A percentile compares a stretch with the other conserved stretches of the same genome.
These are phyloP conservation scores for Eudorina sp. DNA, from an alignment of 139 green algal genomes.

Conservation along the genomic window DNA sequence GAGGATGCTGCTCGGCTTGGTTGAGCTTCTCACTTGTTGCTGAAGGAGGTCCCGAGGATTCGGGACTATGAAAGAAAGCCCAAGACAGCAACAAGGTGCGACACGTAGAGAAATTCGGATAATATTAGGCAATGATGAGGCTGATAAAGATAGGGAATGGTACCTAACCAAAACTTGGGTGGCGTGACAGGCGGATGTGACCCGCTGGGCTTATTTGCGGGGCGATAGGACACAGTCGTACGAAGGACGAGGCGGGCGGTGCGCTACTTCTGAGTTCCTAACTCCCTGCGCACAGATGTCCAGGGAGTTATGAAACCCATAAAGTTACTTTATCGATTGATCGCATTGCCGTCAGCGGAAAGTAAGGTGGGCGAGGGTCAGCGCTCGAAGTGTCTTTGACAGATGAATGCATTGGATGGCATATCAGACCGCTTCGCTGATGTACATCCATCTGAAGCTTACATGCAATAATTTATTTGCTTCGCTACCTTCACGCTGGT, in stretches of 20 bases:
- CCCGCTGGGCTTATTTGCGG: conserved; percentile 31
- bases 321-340: not conserved
- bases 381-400: too few relatives aligned
- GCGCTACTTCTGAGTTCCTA: conserved; percentile 32
- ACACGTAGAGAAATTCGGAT: not conserved
- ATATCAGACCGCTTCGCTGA: not conserved
- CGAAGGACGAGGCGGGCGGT: not conserved
- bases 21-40: conserved; percentile 4
- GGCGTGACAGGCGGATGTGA: conserved; percentile 36
- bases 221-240: conserved; percentile 21
- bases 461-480: not conserved
- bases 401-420: not conserved
- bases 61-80: not conserved
- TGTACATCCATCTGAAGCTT: not conserved
- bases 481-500: not conserved
- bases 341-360: not conserved
- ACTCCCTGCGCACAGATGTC: conserved; percentile 9
- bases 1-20: conserved; percentile 52
- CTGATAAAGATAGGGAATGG: not conserved
- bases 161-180: conserved; percentile 25
- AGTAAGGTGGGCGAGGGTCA: conserved; percentile 5
- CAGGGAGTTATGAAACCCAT: conserved; percentile 4
- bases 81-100: conserved; percentile 19
- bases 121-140: not conserved
- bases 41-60: not conserved